Base-by-base conservation (phyloP, 2,329 filamentous ascomycete species). In the Alternaria novae-zelandiae region DNA sequence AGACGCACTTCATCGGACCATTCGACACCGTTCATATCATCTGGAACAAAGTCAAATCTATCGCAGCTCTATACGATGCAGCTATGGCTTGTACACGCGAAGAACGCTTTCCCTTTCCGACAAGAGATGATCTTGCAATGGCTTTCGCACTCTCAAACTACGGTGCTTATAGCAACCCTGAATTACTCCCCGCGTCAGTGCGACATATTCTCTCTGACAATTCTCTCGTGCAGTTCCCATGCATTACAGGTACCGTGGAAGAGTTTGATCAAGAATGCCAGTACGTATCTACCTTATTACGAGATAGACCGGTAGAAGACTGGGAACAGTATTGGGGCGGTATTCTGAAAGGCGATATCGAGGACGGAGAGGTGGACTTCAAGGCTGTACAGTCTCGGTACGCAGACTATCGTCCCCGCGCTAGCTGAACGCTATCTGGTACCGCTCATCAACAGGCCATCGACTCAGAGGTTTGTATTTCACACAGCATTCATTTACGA, bases 1-100 rank as follows among this genome's bases (percentile, higher is more conserved):
- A 1, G 1, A 36, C 32, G 2, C 13, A 36, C 0, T 5, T 36
- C 4, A 2, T 36, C 0, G 32, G 32, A 9, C 32, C 32, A 0
- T 36, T n/a, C 4, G 32, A 36, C 13, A 36, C 32, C 4, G 32
- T 36, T 0, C 32, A 36, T 0, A 1, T 36, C 32, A 0, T 36
- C 7, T 36, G 32, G 32, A 36, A 36, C 13, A 36, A n/a, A 36
- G 13, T 36, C 4, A 36, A 9, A 4, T 3, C 4, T n/a, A 2
- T 36, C 13, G 32, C 32, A n/a, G 32, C 32, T 3, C 5, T 36
- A n/a, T n/a, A 36, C 7, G 1, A 13, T 9, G 32, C 32, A 36
- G 32, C 32, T n/a, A 5, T n/a, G 13, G 32, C 7, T 3, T 36
- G 32, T n/a, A n/a, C 32, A 4, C 32, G 3, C 13, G 30, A 4